Evolutionary conservation across 2,329 filamentous ascomycete species (phyloP), one percentile per base, ranked within the genome.

Genomic region (Epichloe sibirici): DNA sequence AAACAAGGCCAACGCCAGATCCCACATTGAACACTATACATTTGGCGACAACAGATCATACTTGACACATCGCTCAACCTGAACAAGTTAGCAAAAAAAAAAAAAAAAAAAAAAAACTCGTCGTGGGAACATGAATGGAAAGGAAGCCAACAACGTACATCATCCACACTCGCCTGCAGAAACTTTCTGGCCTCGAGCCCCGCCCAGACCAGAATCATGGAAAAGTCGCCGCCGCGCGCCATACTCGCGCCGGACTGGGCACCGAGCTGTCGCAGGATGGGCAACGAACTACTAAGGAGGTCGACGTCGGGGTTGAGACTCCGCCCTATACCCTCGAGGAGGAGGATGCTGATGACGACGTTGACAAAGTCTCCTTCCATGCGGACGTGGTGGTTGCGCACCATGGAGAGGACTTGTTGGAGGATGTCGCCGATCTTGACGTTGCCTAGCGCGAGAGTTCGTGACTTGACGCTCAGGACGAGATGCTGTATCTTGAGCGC

Each of bases 331-430:
- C 93, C 93, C 66, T 98, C 93, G 1, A 98, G 76, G 2, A 98
- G 76, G 37, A 98, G 72, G 51, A 97, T 96, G 55, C 89, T 95
- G 54, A 98, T 85, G 34, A 98, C 91, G 4, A 98, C 93, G 64
- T 98, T 98, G 65, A 98, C 90, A 65, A 97, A 98, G 66, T 98
- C 93, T 8, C 93, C 93, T 68, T 98, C 93, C 49, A 98, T 78
- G 8, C 93, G 79, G 4, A 98, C 93, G 64, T 98, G 93, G 66
- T 98, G 93, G 9, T 76, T 74, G 52, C 93, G 82, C 34, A 98
- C 93, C 90, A 98, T 96, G 54, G 78, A 78, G 45, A 98, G 74
- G 0, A 97, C 93, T 60, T 94, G 81, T 62, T 93, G 90, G 34
- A 98, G 70, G 21, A 98, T 90, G 61, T 98, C 93, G 11, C 93